Base-by-base conservation (phyloP, 2,329 filamentous ascomycete genomes). In the Fusarium protoensiforme region DNA sequence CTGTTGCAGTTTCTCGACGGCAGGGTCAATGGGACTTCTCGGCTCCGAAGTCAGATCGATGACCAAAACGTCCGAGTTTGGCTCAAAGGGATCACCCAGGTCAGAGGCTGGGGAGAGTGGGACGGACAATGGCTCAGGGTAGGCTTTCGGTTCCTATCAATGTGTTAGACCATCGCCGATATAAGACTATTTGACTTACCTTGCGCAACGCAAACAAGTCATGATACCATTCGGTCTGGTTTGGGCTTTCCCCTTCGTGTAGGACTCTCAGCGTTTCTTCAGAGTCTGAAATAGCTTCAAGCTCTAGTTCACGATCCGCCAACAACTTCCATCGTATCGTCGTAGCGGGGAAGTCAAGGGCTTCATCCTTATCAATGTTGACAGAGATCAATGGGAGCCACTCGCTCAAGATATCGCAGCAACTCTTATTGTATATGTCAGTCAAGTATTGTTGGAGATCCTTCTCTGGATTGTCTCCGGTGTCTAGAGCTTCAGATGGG, bases 31-130 rank as follows among this genome's bases (percentile, higher is more conserved):
- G 3, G 80, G 79, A 24, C 73, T 83, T 16, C 48, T 67, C 14
- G 82, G 79, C 3, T 81, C 80, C 0, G 81, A 81, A 31, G 78
- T 78, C 1, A 80, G 61, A 38, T 81, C 78, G 4, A 83, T 75
- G 5, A 73, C 18, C 7, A 73, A 68, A 27, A 67, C 67, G 1
- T 68, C 64, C 1, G 59, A 41, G 9, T 65, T 46, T 1, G 78
- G 80, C n/a, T 79, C 31, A 58, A 77, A 80, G 1, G 63, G 59
- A 9, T 61, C 64, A 18, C 62, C 63, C 9, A 46, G 5, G 8
- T 73, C 74, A 5, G 74, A 77, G 3, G 74, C 43, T 9, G 80
- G 79, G 18, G 79, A 80, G 8, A 82, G 66, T 4, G 77, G 80
- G 14, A 76, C 78, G 10, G 77, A 80, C 7, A 82, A 18, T 24